Conservation (phyloP, 257 asterid species). For the Euphrasia confusa region DNA sequence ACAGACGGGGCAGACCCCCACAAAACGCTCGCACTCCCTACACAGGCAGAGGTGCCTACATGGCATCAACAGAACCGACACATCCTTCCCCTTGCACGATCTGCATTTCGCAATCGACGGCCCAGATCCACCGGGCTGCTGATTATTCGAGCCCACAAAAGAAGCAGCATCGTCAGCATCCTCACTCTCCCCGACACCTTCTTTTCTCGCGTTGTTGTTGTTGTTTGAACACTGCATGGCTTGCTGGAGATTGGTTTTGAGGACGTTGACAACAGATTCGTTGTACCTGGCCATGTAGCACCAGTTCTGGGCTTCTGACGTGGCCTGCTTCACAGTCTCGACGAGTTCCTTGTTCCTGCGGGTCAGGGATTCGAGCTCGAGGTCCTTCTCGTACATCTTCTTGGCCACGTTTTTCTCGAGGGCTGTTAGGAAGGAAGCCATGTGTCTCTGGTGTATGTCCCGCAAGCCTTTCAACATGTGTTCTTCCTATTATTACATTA, state of each 20-base stretch:
- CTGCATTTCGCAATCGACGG: conserved; percentile 35
- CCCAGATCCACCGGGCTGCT: conserved; percentile 25
- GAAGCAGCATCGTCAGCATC: conserved; percentile 78
- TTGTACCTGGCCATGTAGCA: conserved; percentile 77
- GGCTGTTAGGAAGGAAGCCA: conserved; percentile 46
- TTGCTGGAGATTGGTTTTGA: conserved; percentile 60
- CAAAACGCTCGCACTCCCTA: conserved; percentile 68
- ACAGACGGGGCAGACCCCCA: conserved; percentile 69
- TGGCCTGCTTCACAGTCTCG: conserved; percentile 60
- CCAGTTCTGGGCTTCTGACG: conserved; percentile 77
- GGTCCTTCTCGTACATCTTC: conserved; percentile 62
- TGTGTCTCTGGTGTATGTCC: conserved; percentile 68
- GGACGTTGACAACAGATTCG: conserved; percentile 58
- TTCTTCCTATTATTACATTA: no score
- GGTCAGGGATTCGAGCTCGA: conserved; percentile 51
- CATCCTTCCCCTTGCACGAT: conserved; percentile 62
- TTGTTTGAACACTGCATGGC: conserved; percentile 41
- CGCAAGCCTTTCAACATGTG: conserved; percentile 26
- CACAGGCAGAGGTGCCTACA: conserved; percentile 88
- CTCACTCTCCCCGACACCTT: conserved; percentile 70
- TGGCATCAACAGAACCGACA: conserved; percentile 63
- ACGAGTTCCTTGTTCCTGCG: conserved; percentile 64
- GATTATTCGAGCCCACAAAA: conserved; percentile 52
- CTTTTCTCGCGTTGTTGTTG: conserved; percentile 35
- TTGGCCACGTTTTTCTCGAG: conserved; percentile 43